Base-by-base conservation (phyloP, 108 stramenopile species). In the Cyclotella baltica region DNA sequence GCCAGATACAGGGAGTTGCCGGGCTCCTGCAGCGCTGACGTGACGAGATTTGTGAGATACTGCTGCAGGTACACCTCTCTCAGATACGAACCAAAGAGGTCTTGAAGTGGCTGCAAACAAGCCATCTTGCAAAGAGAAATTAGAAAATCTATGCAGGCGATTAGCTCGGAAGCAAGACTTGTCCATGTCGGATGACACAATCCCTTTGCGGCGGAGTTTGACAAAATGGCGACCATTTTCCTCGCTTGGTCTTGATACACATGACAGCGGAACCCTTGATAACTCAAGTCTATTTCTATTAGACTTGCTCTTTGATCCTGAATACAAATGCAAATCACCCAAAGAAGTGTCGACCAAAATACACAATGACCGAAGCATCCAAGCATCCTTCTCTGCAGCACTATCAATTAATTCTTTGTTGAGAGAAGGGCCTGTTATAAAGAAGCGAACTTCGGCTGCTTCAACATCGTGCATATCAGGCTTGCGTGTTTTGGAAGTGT, bases 31-130 rank as follows among this genome's bases (percentile, higher is more conserved):
- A 23, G 94, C 91, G 30, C 91, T 90, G 30, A 85, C 88, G 52
- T 96, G 94, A 46, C 91, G 76, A 31, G 83, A 87, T 40, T 92
- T 81, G 77, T 96, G 94, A 38, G 72, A 74, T 37, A 96, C 83
- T 4, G 84, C 72, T 18, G 84, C 73, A 9, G 89, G 90, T 27
- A 70, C 71, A 20, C 92, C 92, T 62, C 94, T 66, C 51, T 93
- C 94, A 19, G 92, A 83, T 62, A 92, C 76, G 50, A 96, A 70
- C 94, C 94, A 96, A 40, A 89, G 62, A 11, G 94, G 91, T 55
- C 88, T 81, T 13, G 90, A 38, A 30, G 80, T 84, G 36, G 88
- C 89, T 23, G 91, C 89, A 80, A 96, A 96, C 18, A 89, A 70
- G 10, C 94, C 92, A 81, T 88, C 86, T 74, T 92, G 89, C 27